Evolutionary conservation across 1,284 basidiomycete genomes (phyloP).

Genomic region (Sporisorium iseilematis-ciliati): DNA sequence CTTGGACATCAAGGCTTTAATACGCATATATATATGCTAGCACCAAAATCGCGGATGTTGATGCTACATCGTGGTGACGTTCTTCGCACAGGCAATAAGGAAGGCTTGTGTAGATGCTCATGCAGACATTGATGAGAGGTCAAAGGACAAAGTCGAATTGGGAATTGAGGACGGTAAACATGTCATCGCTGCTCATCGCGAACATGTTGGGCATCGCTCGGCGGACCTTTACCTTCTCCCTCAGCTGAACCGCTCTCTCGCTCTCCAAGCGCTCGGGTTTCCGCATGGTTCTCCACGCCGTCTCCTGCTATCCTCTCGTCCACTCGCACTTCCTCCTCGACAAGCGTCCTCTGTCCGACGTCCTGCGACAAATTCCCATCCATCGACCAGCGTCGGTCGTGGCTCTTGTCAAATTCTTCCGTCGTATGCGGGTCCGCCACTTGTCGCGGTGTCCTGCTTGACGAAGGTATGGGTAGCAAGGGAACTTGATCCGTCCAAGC

Average conservation of each 20-base stretch:
- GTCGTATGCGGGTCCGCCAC: neutral
- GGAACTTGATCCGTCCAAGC: neutral
- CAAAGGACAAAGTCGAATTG: too few relatives aligned
- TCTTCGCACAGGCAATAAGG: neutral
- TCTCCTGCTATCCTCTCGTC: neutral
- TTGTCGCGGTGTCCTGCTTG: neutral
- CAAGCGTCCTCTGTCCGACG: too few relatives aligned
- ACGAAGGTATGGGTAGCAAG: neutral
- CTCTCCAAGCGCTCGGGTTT: neutral
- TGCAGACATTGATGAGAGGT: neutral
- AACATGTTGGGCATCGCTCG: neutral
- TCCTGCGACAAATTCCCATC: neutral
- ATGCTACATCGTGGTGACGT: too few relatives aligned
- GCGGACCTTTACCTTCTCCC: too few relatives aligned
- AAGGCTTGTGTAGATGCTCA: neutral
- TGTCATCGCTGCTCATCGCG: neutral
- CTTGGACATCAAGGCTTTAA: too few relatives aligned
- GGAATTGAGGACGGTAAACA: neutral
- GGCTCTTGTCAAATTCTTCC: neutral
- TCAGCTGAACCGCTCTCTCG: neutral
- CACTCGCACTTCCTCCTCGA: neutral
- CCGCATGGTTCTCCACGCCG: neutral
- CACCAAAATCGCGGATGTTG: too few relatives aligned
- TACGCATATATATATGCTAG: too few relatives aligned
- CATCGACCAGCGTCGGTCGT: neutral